These are phyloP conservation scores for Globisporangium abappressorium DNA, from an alignment of 352 stramenopile genomes.

Conservation along the genomic window DNA sequence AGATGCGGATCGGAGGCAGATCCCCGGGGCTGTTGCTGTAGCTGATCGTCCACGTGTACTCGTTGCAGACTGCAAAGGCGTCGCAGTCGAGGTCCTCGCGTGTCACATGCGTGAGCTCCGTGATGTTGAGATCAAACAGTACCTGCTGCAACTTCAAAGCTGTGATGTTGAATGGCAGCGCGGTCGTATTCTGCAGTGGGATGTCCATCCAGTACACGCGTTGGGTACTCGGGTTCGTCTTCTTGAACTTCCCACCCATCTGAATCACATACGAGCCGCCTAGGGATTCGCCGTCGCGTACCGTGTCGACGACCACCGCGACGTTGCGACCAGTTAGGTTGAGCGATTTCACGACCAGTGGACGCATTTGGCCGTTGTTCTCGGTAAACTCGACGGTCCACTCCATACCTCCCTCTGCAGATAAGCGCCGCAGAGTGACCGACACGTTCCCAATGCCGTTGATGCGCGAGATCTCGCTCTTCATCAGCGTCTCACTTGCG, in stretches of 20 bases:
- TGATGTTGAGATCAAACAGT: slow-evolving; percentile 40
- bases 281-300: slow-evolving; percentile 51
- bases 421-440: slow-evolving; percentile 31
- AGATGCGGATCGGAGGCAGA: slow-evolving; percentile 53
- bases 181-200: slow-evolving; percentile 37
- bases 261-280: slow-evolving; percentile 44
- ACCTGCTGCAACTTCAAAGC: slow-evolving; percentile 25
- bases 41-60: slow-evolving; percentile 67
- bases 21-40: slow-evolving; percentile 63
- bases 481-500: slow-evolving; percentile 27
- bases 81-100: slow-evolving; percentile 50
- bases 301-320: slow-evolving; percentile 27
- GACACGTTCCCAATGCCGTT: slow-evolving; percentile 53
- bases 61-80: slow-evolving; percentile 53
- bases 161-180: slow-evolving; percentile 39
- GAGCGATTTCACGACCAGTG: slow-evolving; percentile 32
- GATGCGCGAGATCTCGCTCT: slow-evolving; percentile 33
- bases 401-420: slow-evolving; percentile 54
- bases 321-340: slow-evolving; percentile 55
- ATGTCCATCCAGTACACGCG: slow-evolving; percentile 46
- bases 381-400: slow-evolving; percentile 63
- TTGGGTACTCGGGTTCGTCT: slow-evolving; percentile 33
- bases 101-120: slow-evolving; percentile 33
- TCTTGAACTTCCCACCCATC: slow-evolving; percentile 63
- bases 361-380: slow-evolving; percentile 56